A percentile compares a stretch with the other conserved stretches of the same genome.
Conservation (phyloP, 352 stramenopile species). For the Globisporangium uncinulatum region DNA sequence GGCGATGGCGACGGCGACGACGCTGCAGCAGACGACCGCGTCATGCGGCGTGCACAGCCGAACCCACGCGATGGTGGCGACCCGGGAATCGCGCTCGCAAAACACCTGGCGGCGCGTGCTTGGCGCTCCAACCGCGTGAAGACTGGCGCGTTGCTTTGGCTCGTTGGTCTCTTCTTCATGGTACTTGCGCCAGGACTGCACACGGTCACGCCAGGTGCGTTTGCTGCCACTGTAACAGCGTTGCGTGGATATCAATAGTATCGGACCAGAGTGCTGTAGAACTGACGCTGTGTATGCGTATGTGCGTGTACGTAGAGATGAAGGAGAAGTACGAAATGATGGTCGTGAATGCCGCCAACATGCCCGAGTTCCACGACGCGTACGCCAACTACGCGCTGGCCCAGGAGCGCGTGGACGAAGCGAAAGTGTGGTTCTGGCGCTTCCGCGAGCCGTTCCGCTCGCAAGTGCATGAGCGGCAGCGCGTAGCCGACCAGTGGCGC, state of each 20-base stretch:
- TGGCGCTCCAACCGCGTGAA: slow-evolving; percentile 60
- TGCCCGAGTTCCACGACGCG: slow-evolving; percentile 73
- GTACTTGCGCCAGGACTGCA: slow-evolving; percentile 54
- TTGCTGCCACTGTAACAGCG: neutral
- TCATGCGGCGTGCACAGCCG: slow-evolving; percentile 2
- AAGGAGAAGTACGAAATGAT: slow-evolving; percentile 71
- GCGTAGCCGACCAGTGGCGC: slow-evolving; percentile 53
- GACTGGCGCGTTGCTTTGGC: slow-evolving; percentile 58
- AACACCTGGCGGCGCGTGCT: slow-evolving; percentile 41
- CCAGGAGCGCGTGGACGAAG: slow-evolving; percentile 52
- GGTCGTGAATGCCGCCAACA: slow-evolving; percentile 68
- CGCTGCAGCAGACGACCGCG: neutral
- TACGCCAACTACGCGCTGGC: slow-evolving; percentile 46
- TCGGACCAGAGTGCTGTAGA: too few relatives aligned
- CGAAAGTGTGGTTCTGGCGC: slow-evolving; percentile 86
- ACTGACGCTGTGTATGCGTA: neutral
- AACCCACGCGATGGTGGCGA: slow-evolving; percentile 16
- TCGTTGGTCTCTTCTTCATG: slow-evolving; percentile 83
- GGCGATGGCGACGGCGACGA: slow-evolving; percentile 3
- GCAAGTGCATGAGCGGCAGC: slow-evolving; percentile 50
- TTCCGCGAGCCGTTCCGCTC: slow-evolving; percentile 71
- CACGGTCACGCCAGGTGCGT: slow-evolving; percentile 38
- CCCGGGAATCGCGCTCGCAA: slow-evolving; percentile 46
- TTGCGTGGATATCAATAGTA: neutral
- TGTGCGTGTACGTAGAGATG: slow-evolving; percentile 31